phyloP scores from a whole-genome alignment of 1,284 basidiomycete genomes.

The Inonotus obliquus region DNA sequence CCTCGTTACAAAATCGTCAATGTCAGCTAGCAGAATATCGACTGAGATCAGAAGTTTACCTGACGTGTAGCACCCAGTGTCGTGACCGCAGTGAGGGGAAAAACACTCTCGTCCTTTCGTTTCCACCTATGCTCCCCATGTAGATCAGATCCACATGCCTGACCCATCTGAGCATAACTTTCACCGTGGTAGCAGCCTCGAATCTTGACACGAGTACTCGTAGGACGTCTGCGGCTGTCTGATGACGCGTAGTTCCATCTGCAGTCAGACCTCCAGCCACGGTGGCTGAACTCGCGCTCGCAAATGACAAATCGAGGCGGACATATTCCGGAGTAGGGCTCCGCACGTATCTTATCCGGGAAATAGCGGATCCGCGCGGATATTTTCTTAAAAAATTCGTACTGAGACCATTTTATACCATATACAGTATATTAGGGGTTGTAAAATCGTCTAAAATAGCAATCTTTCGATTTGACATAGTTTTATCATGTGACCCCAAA shows the following conservation, averaged over 20 bases:
- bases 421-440: no score
- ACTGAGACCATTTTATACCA: no score
- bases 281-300: no score
- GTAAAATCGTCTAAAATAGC: no score
- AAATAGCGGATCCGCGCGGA: no score
- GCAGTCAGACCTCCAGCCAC: conserved; percentile 53
- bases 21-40: not conserved
- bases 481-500: no score
- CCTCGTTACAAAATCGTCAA: conserved; percentile 55
- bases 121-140: conserved; percentile 92
- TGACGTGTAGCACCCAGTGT: conserved; percentile 49
- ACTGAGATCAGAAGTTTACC: no score
- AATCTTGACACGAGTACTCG: conserved; percentile 76
- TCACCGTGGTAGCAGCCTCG: conserved; percentile 79
- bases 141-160: conserved; percentile 77
- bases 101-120: conserved; percentile 95
- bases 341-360: no score
- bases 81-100: conserved; percentile 88
- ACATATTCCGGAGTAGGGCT: no score
- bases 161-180: conserved; percentile 86
- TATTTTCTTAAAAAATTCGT: no score
- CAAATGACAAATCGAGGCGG: no score
- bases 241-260: conserved; percentile 64
- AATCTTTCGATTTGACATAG: no score
- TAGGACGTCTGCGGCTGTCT: conserved; percentile 91